A percentile compares a stretch with the other conserved stretches of the same genome.
phyloP scores from a whole-genome alignment of 2,329 filamentous ascomycete genomes.

The Aspergillus carbonarius region DNA sequence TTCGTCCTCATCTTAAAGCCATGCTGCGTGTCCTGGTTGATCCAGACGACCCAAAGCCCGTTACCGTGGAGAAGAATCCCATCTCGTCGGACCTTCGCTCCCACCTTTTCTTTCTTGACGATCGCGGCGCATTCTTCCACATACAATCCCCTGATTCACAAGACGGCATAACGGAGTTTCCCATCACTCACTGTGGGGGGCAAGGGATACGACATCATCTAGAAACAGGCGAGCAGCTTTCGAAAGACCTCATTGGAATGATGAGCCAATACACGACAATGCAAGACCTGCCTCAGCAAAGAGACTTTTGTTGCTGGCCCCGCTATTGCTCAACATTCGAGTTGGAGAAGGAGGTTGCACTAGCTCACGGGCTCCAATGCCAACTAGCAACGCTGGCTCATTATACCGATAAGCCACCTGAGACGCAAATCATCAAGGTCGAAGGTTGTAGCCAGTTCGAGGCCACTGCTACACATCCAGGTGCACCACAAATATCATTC shows the following conservation, averaged over 20 bases:
- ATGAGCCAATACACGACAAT: conserved; percentile 7
- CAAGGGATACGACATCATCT: not conserved
- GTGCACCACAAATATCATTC: not conserved
- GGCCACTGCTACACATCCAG: not conserved
- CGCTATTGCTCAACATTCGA: conserved; percentile 4
- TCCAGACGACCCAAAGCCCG: conserved; percentile 10
- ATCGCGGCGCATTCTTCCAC: not conserved
- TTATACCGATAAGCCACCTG: not conserved
- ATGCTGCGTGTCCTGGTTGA: conserved; percentile 18
- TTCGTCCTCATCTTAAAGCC: conserved; percentile 19
- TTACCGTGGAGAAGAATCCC: conserved; percentile 7
- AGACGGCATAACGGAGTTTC: not conserved
- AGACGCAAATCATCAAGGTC: not conserved
- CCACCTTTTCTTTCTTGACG: not conserved
- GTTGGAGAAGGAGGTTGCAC: not conserved
- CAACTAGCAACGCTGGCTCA: conserved; percentile 7
- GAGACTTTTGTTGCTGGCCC: conserved; percentile 10
- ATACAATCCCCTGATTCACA: conserved; percentile 3
- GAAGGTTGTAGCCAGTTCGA: not conserved
- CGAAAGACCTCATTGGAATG: conserved; percentile 1
- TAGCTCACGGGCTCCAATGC: not conserved
- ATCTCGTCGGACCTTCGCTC: conserved; percentile 5
- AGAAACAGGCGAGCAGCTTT: conserved; percentile 5
- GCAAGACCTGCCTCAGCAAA: not conserved
- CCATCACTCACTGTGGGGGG: not conserved